Base-by-base conservation (phyloP, 768 basidiomycete species). In the Russula ochroleuca region DNA sequence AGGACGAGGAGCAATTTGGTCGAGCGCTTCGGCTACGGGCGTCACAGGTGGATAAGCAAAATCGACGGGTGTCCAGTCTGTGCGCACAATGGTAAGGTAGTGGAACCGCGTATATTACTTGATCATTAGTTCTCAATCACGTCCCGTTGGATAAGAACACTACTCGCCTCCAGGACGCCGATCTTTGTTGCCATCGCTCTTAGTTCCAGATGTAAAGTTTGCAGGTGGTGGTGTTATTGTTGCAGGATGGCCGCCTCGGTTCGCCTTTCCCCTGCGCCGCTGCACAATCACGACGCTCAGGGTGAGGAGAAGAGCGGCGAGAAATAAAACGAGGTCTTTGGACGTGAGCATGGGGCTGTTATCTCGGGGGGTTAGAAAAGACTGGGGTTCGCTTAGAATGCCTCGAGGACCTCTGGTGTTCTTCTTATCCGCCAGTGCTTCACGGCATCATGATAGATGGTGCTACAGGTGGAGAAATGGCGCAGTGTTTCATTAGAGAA, bases 21-120 rank as follows among this genome's bases (percentile, higher is more conserved):
- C 72, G 61, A 83, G 73, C 38, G 77, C 72, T 19, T 76, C 69
- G 15, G 63, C 61, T 64, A 76, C 76, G 4, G 83, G 75, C 10
- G 76, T 74, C 37, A 87, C 75, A 10, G 71, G 56, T 1, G 86
- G 85, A 68, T 83, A 87, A 14, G 70, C 67, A 68, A 86, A 87
- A 35, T 68, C 47, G 14, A 78, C 76, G 5, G 83, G 80, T 1
- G 68, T 75, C 85, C 85, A 86, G 69, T 79, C 85, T 86, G 58
- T 19, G 23, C 2, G 9, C 10, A 14, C 40, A 35, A 28, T 13
- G 15, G 35, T 35, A 35, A 7, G 7, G 28, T 28, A 5, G 28
- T 28, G 28, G 5, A 28, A 28, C 28, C 28, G 5, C 28, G 28
- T 28, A 37, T 37, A 38, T 23, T n/a, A 1, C 23, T 45, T 25